A percentile compares a stretch with the other conserved stretches of the same genome.
Conservation (phyloP, 2,329 filamentous ascomycete genomes). For the Ophiostoma quercus region DNA sequence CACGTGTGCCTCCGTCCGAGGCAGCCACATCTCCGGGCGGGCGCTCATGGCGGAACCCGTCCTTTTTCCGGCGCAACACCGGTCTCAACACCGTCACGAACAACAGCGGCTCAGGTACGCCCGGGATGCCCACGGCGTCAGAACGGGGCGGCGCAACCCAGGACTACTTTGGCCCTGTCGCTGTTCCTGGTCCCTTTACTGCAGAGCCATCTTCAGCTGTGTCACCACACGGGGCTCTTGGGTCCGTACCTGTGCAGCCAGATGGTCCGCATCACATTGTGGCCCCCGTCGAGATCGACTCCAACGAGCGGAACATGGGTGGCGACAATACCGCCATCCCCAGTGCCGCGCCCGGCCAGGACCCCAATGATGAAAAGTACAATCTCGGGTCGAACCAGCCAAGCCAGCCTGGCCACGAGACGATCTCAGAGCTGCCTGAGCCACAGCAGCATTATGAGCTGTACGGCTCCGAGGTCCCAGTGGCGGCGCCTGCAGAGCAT, state of each 20-base stretch:
- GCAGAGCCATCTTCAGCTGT: conserved; percentile 29
- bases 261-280: conserved; percentile 47
- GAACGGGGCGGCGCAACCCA: conserved; percentile 31
- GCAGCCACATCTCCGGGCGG: conserved; percentile 9
- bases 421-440: background rate
- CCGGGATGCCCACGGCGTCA: conserved; percentile 31
- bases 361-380: conserved; percentile 10
- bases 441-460: conserved; percentile 38
- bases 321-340: background rate
- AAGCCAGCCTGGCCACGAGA: background rate
- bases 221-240: background rate
- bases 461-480: conserved; percentile 37
- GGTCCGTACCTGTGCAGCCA: conserved; percentile 40
- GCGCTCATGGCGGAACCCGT: conserved; percentile 19
- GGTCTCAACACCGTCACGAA: conserved; percentile 20
- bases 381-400: background rate
- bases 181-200: conserved; percentile 45
- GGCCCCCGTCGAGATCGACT: conserved; percentile 52
- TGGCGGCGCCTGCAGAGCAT: background rate
- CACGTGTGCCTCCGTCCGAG: background rate
- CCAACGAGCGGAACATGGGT: conserved; percentile 24
- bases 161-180: conserved; percentile 43
- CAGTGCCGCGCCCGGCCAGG: background rate
- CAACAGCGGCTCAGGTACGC: conserved; percentile 18
- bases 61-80: conserved; percentile 21